phyloP scores from a whole-genome alignment of 352 stramenopile genomes.

The Globisporangium iwayamae region DNA sequence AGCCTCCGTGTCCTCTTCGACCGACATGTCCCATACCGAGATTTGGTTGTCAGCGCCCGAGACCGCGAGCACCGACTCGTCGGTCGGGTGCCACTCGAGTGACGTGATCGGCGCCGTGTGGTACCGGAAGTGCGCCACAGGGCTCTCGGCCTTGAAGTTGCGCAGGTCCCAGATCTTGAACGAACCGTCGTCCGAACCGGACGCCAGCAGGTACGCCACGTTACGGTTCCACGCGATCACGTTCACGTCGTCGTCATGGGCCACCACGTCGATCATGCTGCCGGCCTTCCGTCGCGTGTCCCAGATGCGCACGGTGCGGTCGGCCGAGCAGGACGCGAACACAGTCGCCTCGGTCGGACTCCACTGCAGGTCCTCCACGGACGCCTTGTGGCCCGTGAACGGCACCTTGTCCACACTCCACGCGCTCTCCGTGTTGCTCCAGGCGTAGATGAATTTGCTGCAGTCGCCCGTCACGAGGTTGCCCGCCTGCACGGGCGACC shows the following conservation, averaged over 20 bases:
- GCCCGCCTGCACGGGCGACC: slow-evolving; percentile 88
- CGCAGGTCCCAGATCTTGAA: slow-evolving; percentile 98
- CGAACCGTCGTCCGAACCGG: slow-evolving; percentile 96
- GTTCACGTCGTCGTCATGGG: slow-evolving; percentile 97
- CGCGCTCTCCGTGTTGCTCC: slow-evolving; percentile 67
- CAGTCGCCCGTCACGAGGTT: slow-evolving; percentile 95
- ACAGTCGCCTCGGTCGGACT: slow-evolving; percentile 95
- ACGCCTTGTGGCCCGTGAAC: slow-evolving; percentile 89
- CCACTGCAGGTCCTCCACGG: slow-evolving; percentile 99
- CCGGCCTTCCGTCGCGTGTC: slow-evolving; percentile 92
- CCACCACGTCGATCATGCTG: slow-evolving; percentile 92
- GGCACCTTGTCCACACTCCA: slow-evolving; percentile 89
- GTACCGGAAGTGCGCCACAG: slow-evolving; percentile 94
- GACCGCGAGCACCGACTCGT: slow-evolving; percentile 97
- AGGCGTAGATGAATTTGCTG: slow-evolving; percentile 96
- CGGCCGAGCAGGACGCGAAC: slow-evolving; percentile 94
- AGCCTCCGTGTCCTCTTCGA: slow-evolving; percentile 96
- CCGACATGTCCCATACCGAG: slow-evolving; percentile 98
- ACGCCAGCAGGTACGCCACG: slow-evolving; percentile 96
- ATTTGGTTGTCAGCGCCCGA: slow-evolving; percentile 95
- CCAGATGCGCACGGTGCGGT: slow-evolving; percentile 96
- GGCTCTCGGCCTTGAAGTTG: slow-evolving; percentile 87
- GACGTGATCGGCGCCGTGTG: slow-evolving; percentile 96
- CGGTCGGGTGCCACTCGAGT: slow-evolving; percentile 99
- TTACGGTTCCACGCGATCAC: slow-evolving; percentile 98